Evolutionary conservation across 2,329 filamentous ascomycete genomes (phyloP).

Genomic region (Eutypa lata): DNA sequence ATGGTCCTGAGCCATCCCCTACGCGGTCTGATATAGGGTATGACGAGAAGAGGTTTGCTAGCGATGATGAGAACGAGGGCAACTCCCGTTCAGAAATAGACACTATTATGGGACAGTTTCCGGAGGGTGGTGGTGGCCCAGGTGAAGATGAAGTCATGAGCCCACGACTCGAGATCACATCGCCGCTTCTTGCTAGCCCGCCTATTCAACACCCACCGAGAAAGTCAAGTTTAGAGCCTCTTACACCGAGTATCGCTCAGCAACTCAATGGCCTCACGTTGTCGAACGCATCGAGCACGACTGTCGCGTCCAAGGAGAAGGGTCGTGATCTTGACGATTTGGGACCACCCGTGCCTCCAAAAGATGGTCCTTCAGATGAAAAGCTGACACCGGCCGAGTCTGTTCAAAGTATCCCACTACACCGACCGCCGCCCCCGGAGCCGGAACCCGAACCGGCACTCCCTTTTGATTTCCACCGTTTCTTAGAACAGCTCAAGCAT

Average conservation of each 20-base stretch:
- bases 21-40: constrained; percentile 53
- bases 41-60: constrained; percentile 55
- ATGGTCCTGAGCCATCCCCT: constrained; percentile 45
- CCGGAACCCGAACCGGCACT: constrained; percentile 77
- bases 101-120: constrained; percentile 96
- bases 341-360: constrained; percentile 57
- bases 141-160: constrained; percentile 88
- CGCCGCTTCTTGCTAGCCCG: constrained; percentile 66
- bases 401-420: constrained; percentile 47
- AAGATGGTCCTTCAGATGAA: constrained; percentile 51
- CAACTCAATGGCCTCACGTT: constrained; percentile 44
- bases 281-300: constrained; percentile 36
- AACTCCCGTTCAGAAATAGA: constrained; percentile 84
- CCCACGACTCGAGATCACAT: constrained; percentile 77
- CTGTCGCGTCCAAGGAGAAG: constrained; percentile 34
- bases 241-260: constrained; percentile 48
- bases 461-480: constrained; percentile 96
- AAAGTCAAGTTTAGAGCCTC: constrained; percentile 80
- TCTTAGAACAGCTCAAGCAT: constrained; percentile 91
- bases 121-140: constrained; percentile 67
- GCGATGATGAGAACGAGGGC: constrained; percentile 63
- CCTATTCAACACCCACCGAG: constrained; percentile 72
- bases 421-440: constrained; percentile 68
- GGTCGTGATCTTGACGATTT: constrained; percentile 38
- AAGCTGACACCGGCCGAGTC: constrained; percentile 28